Base-by-base conservation (phyloP, 2,329 filamentous ascomycete genomes). In the Cadophora sp. region DNA sequence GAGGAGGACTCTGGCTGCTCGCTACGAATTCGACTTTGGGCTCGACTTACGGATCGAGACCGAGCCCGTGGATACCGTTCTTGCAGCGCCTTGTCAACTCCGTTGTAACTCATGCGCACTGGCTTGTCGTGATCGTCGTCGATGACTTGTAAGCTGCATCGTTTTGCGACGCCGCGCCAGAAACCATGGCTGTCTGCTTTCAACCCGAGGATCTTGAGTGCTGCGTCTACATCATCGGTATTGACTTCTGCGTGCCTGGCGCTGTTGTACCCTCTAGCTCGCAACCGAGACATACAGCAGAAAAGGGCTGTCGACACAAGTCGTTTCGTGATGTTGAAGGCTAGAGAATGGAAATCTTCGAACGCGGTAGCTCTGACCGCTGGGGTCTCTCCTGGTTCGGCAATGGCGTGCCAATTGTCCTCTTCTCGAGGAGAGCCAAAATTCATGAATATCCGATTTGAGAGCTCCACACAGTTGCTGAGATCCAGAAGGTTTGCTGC, bases 401-500 rank as follows among this genome's bases (percentile, higher is more conserved):
- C 83, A 8, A 91, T 73, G 47, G 81, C 82, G 41, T 80, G 81
- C 92, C 92, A 96, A 75, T 92, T 94, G 64, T 87, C 84, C 63
- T 88, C 86, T 14, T 83, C 79, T 50, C 85, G 81, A 1, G 81
- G 77, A 14, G 84, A 83, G 68, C 81, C 81, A 24, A 80, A 73
- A 67, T 94, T 95, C 92, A 96, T 95, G 76, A 95, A 96, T 1
- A 94, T 73, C 1, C 82, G 81, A 55, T 85, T 82, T 0, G 91
- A 89, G 4, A 96, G 81, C 5, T 79, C 78, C 4, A 94, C 78
- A 87, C 91, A 93, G 11, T 79, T 82, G 2, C 80, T 78, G 2
- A 89, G 75, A 53, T 85, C 80, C 55, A 96, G 87, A 0, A 95
- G 75, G 20, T 81, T 77, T 1, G 85, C 80, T 59, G 87, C 85